Base-by-base conservation (phyloP, 345 rosid genomes). In the Mercurialis annua region DNA sequence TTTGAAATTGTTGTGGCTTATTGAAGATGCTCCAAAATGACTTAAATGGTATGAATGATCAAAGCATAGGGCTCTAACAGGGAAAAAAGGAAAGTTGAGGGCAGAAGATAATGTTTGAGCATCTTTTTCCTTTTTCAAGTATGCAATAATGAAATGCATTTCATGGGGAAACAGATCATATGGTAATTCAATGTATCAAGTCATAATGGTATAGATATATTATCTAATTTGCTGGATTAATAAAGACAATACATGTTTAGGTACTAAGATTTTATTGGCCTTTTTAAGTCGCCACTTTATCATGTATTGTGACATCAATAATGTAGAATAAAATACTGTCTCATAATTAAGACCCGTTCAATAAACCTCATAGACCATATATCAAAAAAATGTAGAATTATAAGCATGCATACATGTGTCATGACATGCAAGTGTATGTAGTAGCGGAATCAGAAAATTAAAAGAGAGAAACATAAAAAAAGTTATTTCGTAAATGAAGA, bases 11-110 rank as follows among this genome's bases (percentile, higher is more conserved):
- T 62, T 66, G 40, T 63, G 62, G 62, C 71, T 52, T 38, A 23
- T n/a, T n/a, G 23, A 63, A 69, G 58, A 31, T 43, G 29, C n/a
- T 33, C 10, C 76, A 80, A 67, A 73, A 73, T n/a, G 73, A 79
- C 70, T 46, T 48, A 6, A 18, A 43, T 26, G 66, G 61, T 50
- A 65, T 61, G 9, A 3, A 9, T 40, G 33, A 53, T 27, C 62
- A 18, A 14, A 27, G 57, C 58, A 59, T 57, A 23, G 30, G 15
- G 18, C 70, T 53, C 42, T 38, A n/a, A 43, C 18, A 65, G 21
- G 48, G n/a, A n/a, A n/a, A 52, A 21, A 51, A 23, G 69, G 38
- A 51, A 42, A 46, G 43, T 24, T 9, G 26, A 48, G 36, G 54
- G 10, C 26, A 20, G 20, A 2, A 1, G 1, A n/a, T 34, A 36